A percentile compares a stretch with the other conserved stretches of the same genome.
phyloP scores from a whole-genome alignment of 2,329 filamentous ascomycete species.

The Phaeophleospora eucalypticola region DNA sequence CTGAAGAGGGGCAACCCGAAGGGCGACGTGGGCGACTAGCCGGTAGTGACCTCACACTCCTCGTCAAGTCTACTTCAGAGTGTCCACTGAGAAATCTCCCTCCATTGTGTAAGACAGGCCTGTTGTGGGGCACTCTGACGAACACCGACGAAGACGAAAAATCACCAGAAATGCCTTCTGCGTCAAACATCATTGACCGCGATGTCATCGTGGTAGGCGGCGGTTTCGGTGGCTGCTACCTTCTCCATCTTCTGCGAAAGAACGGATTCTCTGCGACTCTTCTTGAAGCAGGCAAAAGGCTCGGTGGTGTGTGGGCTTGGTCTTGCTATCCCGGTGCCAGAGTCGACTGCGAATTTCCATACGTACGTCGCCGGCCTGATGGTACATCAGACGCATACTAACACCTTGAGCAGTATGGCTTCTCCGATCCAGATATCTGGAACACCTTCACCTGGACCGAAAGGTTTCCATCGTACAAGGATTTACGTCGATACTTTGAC shows the following conservation, averaged over 20 bases:
- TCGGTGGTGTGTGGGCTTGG: slow-evolving; percentile 36
- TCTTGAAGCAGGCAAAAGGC: slow-evolving; percentile 30
- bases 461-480: slow-evolving; percentile 24
- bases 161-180: too few relatives aligned
- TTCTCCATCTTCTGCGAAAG: slow-evolving; percentile 27
- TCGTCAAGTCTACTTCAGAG: too few relatives aligned
- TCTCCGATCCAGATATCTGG: slow-evolving; percentile 44
- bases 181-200: slow-evolving; percentile 9
- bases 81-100: too few relatives aligned
- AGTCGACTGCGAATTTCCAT: slow-evolving; percentile 44
- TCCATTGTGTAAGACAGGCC: too few relatives aligned
- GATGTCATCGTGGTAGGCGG: slow-evolving; percentile 14
- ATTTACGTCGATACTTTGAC: slow-evolving; percentile 56
- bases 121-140: too few relatives aligned
- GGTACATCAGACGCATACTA: background rate
- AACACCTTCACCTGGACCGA: slow-evolving; percentile 53
- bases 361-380: too few relatives aligned
- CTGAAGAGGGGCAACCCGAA: too few relatives aligned
- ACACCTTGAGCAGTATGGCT: slow-evolving; percentile 34
- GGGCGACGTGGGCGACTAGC: too few relatives aligned
- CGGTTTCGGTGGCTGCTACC: slow-evolving; percentile 17
- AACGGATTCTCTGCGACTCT: slow-evolving; percentile 29
- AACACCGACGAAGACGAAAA: too few relatives aligned
- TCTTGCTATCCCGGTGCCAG: slow-evolving; percentile 39
- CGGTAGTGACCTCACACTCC: too few relatives aligned